phyloP scores from a whole-genome alignment of 1,284 basidiomycete species.

The Serendipita sp. region DNA sequence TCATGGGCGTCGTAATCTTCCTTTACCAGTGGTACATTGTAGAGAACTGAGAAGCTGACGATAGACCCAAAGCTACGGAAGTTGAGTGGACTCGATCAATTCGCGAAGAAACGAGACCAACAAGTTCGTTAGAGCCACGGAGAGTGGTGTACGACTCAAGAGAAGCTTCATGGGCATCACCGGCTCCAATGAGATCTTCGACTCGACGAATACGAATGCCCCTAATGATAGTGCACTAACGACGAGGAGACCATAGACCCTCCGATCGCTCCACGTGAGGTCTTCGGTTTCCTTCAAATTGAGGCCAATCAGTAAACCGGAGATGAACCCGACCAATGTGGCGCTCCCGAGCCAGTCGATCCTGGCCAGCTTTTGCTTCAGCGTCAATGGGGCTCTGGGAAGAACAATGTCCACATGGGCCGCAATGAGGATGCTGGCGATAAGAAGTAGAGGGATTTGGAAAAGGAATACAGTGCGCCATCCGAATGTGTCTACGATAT shows the following conservation, averaged over 20 bases:
- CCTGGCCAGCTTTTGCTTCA: slow-evolving; percentile 47
- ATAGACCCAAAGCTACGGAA: slow-evolving; percentile 41
- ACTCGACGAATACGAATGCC: slow-evolving; percentile 61
- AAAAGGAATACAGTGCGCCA: slow-evolving; percentile 37
- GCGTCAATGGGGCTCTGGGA: slow-evolving; percentile 41
- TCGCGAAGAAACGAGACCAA: slow-evolving; percentile 14
- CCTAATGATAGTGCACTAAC: slow-evolving; percentile 38
- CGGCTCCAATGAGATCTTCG: slow-evolving; percentile 58
- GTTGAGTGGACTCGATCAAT: neutral
- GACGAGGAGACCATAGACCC: slow-evolving; percentile 51
- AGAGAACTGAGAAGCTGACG: slow-evolving; percentile 68
- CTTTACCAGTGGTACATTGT: slow-evolving; percentile 66
- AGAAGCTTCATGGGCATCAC: slow-evolving; percentile 75
- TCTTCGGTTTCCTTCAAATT: slow-evolving; percentile 73
- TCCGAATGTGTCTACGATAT: slow-evolving; percentile 68
- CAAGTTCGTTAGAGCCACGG: slow-evolving; percentile 70
- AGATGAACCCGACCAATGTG: slow-evolving; percentile 62
- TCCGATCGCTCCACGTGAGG: slow-evolving; percentile 57
- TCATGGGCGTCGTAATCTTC: slow-evolving; percentile 11
- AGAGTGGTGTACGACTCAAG: slow-evolving; percentile 58
- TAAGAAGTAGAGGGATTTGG: slow-evolving; percentile 49
- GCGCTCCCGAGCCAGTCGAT: slow-evolving; percentile 75
- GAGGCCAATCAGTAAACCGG: slow-evolving; percentile 59
- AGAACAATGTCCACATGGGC: slow-evolving; percentile 61
- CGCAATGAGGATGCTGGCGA: slow-evolving; percentile 53